These are phyloP conservation scores for Sechiopsis laciniata DNA, from an alignment of 306 rosid species.

Conservation along the genomic window DNA sequence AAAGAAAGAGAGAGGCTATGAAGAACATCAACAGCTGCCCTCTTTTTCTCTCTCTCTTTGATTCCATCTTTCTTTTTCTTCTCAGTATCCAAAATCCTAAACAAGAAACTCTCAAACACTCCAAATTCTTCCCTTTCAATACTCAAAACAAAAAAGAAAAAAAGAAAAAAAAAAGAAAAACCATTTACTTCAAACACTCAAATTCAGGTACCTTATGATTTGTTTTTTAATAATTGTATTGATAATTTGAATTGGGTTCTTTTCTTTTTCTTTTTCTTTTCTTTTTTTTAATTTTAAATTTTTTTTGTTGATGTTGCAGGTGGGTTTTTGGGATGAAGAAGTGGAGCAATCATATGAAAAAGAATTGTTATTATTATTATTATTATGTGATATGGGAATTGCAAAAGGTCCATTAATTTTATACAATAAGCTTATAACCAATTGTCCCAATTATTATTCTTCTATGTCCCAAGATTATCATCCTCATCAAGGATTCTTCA, in stretches of 20 bases:
- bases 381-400: slow-evolving; percentile 51
- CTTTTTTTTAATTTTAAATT: not conserved
- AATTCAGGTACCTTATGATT: not conserved
- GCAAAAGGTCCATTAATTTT: slow-evolving; percentile 32
- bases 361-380: not conserved
- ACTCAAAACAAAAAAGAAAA: not conserved
- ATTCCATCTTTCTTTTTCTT: not conserved
- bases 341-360: slow-evolving; percentile 12
- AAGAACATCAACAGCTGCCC: slow-evolving; percentile 11
- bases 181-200: slow-evolving; percentile 15
- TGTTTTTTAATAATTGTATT: not conserved
- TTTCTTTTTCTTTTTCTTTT: not conserved
- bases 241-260: not conserved
- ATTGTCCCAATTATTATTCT: slow-evolving; percentile 33
- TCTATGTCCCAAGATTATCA: slow-evolving; percentile 96
- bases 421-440: slow-evolving; percentile 16
- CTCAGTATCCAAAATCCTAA: not conserved
- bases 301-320: not conserved
- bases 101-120: not conserved
- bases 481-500: slow-evolving; percentile 55
- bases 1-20: not conserved
- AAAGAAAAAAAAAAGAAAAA: not conserved
- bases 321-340: slow-evolving; percentile 19
- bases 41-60: not conserved
- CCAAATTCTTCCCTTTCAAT: not conserved